These are phyloP conservation scores for Trichophyton simii DNA, from an alignment of 2,329 filamentous ascomycete species.

Conservation along the genomic window DNA sequence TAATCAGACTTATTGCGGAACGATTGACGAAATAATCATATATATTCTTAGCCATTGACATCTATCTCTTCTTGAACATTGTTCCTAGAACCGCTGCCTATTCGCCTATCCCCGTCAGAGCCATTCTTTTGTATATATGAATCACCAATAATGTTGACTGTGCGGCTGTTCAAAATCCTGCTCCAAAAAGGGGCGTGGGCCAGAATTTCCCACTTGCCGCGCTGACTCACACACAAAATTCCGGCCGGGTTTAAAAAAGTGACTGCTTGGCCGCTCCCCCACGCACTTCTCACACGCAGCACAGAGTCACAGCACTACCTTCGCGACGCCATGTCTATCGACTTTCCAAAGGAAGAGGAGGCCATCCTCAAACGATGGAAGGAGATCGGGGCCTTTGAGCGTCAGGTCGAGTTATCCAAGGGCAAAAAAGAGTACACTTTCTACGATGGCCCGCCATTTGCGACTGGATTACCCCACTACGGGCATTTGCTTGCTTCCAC, in stretches of 20 bases:
- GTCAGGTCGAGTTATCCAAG: constrained; percentile 74
- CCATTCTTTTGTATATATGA: neutral
- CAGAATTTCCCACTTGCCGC: neutral
- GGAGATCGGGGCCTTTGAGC: constrained; percentile 81
- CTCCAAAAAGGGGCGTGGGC: neutral
- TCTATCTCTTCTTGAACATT: neutral
- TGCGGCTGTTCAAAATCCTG: too few species aligned
- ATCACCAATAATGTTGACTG: neutral
- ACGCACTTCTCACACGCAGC: neutral
- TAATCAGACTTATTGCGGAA: neutral
- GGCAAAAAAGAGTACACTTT: constrained; percentile 81
- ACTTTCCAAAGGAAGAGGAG: constrained; percentile 88
- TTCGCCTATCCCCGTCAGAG: neutral
- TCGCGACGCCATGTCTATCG: constrained; percentile 58
- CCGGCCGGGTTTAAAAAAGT: neutral
- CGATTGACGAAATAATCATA: neutral
- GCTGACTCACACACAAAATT: neutral
- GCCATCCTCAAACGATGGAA: constrained; percentile 73
- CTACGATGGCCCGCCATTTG: constrained; percentile 77
- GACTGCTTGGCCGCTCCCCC: neutral
- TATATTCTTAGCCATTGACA: constrained; percentile 5
- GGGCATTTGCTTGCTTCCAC: constrained; percentile 78
- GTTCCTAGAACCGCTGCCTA: neutral
- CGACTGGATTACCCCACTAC: constrained; percentile 57
- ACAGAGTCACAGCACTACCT: neutral